These are phyloP conservation scores for Mycena olivaceomarginata DNA, from an alignment of 768 basidiomycete species.

Conservation along the genomic window DNA sequence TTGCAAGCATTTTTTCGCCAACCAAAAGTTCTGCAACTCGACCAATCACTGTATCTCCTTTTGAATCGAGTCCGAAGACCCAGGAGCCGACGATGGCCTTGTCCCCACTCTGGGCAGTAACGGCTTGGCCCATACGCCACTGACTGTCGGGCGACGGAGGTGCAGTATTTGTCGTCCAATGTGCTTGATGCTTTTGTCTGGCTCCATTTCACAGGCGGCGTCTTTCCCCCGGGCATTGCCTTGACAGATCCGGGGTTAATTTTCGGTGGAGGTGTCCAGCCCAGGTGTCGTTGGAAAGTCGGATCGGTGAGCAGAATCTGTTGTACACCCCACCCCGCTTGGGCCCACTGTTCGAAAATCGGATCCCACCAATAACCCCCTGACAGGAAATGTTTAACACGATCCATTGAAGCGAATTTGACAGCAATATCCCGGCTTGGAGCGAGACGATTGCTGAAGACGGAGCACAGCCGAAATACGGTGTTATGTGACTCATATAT, in stretches of 20 bases:
- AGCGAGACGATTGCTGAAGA: constrained; percentile 58
- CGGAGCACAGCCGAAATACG: constrained; percentile 47
- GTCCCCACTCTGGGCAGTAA: background rate
- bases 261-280: no score
- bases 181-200: background rate
- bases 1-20: background rate
- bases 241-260: no score
- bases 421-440: constrained; percentile 59
- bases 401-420: constrained; percentile 49
- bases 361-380: constrained; percentile 46
- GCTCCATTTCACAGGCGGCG: no score
- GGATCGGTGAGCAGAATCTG: background rate
- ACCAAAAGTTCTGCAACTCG: constrained; percentile 14
- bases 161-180: background rate
- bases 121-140: constrained; percentile 6
- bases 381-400: constrained; percentile 43
- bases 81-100: no score
- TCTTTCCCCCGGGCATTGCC: no score
- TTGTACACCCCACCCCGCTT: constrained; percentile 16
- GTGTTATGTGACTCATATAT: constrained; percentile 48
- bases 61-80: background rate
- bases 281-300: constrained; percentile 40
- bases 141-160: background rate
- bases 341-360: constrained; percentile 18
- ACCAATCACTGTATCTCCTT: constrained; percentile 1